Base-by-base conservation (phyloP, 2,329 filamentous ascomycete genomes). In the Lachnellula hyalina region DNA sequence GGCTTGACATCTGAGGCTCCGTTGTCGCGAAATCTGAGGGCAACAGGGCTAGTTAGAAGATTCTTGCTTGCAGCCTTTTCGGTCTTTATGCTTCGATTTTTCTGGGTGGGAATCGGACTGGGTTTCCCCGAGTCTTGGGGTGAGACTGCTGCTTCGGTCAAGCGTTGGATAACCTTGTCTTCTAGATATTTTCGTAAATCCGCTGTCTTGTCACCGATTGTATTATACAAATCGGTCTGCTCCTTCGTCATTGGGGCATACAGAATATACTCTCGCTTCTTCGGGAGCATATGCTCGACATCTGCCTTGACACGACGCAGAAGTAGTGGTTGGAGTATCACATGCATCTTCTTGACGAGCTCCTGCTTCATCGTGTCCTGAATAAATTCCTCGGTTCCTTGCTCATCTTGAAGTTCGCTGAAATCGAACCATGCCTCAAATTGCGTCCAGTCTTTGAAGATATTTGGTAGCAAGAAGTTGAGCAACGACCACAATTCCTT, bases 391-490 rank as follows among this genome's bases (percentile, higher is more conserved):
- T 89, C 84, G 1, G 90, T 87, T 0, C 84, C 85, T 36, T 87
- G 80, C 61, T 92, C 90, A 56, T 97, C 90, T 53, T 95, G 84
- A 1, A 99, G 78, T 7, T 91, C 92, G 0, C 89, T 94, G 65
- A 99, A 99, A 70, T 99, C 93, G 59, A 99, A 99, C 92, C 93
- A 97, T 1, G 85, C 85, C 67, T 96, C 90, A 55, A 99, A 99
- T 0, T 89, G 90, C 47, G 95, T 90, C 70, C 95, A 86, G 64
- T 96, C 89, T 46, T 92, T 90, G 64, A 99, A 99, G 34, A 96
- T 92, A 40, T 89, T 89, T 0, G 93, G 94, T 47, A 97, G 80
- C 0, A 99, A 76, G 65, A 99, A 99, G 66, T 99, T 92, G 0
- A 99, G 79, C 0, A 99, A 73, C 0, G 93, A 96, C 94, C 94